Evolutionary conservation across 805 yeast genomes (phyloP), one percentile per base, ranked within the genome.

Genomic region (Spathaspora hagerdaliae): DNA sequence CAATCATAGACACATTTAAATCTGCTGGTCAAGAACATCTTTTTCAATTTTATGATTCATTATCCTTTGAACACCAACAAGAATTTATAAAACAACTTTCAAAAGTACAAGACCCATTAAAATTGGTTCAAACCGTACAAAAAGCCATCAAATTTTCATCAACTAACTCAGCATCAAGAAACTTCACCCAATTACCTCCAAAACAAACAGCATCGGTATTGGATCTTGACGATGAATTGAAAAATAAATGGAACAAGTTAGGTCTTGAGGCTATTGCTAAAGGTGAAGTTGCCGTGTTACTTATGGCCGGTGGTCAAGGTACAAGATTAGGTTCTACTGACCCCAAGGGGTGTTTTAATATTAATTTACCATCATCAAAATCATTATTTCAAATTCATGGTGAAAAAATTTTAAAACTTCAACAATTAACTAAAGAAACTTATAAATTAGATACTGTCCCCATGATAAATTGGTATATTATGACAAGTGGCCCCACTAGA

Each of bases 291-390:
- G 99, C 89, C 31, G 92, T 94, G 5, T 74, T 94, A 37, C 73
- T 94, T 43, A 85, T 94, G 87, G 97, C 99, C 10, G 99, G 99
- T 46, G 99, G 99, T 41, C 99, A 94, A 65, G 99, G 99, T 31
- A 87, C 97, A 7, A 77, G 99, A 51, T 73, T 94, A 44, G 99
- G 99, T 1, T 89, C 96, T 1, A 70, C 82, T 4, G 80, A 72
- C 26, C 99, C 99, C 33, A 94, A 94, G 65, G 99, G 99, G 1
- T 92, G 97, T 65, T 94, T 81, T 61, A 80, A 92, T 61, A 83
- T 94, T 49, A 85, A 85, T 0, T 76, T 94, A 41, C 96, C 97
- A 1, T 87, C 96, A 2, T 74, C 76, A 31, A 88, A 88, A 62
- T 80, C 96, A 1, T 70, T 94, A 47, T 94, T 94, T 65, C 96